A percentile compares a stretch with the other conserved stretches of the same genome.
Conservation (phyloP, 495 filamentous ascomycete genomes). For the Hyaloscypha variabilis region DNA sequence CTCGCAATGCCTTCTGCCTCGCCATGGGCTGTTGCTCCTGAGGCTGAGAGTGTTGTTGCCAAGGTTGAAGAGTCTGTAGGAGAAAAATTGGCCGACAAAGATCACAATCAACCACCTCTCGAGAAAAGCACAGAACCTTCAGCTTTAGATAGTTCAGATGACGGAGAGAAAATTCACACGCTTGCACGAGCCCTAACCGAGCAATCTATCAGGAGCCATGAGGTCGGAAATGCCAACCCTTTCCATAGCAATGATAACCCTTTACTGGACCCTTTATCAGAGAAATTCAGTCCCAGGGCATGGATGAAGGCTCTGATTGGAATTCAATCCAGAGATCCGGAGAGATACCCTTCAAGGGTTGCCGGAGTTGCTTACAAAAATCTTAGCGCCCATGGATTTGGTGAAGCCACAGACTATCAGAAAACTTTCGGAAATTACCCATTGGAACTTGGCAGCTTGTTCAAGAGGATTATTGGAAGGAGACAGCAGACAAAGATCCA, state of each 20-base stretch:
- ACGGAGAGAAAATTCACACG: constrained; percentile 22
- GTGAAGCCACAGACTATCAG: constrained; percentile 77
- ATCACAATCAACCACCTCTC: background rate
- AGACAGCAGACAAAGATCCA: constrained; percentile 64
- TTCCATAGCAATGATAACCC: constrained; percentile 28
- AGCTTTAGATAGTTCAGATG: constrained; percentile 6
- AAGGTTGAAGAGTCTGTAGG: background rate
- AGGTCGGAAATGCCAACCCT: constrained; percentile 28
- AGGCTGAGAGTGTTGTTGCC: constrained; percentile 5
- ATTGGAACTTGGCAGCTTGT: constrained; percentile 51
- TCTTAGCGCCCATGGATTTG: constrained; percentile 77
- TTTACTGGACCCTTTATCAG: constrained; percentile 46
- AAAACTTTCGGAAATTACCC: constrained; percentile 71
- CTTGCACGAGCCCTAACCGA: constrained; percentile 30
- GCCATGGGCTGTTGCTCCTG: constrained; percentile 1
- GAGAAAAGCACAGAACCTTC: constrained; percentile 4
- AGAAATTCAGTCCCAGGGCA: constrained; percentile 52
- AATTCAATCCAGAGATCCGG: constrained; percentile 41
- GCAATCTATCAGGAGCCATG: constrained; percentile 20
- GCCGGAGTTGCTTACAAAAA: constrained; percentile 53
- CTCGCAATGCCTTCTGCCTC: constrained; percentile 6
- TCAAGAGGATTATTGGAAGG: constrained; percentile 43
- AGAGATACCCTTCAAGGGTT: constrained; percentile 49
- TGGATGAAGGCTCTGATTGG: constrained; percentile 60
- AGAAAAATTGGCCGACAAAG: background rate